Evolutionary conservation across 371 early-diverging fungal species (phyloP).

Genomic region (Coemansia sp.): DNA sequence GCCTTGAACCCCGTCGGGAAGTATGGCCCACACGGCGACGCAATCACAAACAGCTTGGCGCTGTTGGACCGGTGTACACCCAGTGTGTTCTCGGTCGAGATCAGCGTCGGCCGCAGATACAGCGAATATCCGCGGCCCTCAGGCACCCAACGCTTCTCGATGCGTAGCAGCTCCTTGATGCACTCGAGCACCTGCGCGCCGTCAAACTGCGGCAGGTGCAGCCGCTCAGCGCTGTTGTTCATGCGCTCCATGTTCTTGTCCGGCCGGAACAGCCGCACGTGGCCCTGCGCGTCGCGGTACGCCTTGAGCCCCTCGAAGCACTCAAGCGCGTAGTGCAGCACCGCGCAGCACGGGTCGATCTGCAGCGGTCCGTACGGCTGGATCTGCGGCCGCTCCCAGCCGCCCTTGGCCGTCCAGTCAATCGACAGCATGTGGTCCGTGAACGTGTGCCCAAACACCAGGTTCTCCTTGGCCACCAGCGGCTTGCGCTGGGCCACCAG

Average conservation of each 20-base stretch:
- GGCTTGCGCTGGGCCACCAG: slow-evolving; percentile 55
- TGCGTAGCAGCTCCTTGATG: slow-evolving; percentile 79
- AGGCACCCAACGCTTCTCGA: slow-evolving; percentile 89
- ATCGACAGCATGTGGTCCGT: slow-evolving; percentile 90
- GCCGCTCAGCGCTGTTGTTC: slow-evolving; percentile 66
- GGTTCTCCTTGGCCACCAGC: slow-evolving; percentile 73
- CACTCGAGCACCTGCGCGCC: slow-evolving; percentile 73
- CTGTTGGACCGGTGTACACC: slow-evolving; percentile 59
- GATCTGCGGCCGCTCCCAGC: slow-evolving; percentile 74
- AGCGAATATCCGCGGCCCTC: slow-evolving; percentile 88
- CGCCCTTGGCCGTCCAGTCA: slow-evolving; percentile 74
- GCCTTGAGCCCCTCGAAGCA: slow-evolving; percentile 95
- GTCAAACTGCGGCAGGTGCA: slow-evolving; percentile 85
- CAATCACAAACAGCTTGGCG: slow-evolving; percentile 85
- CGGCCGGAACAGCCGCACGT: slow-evolving; percentile 83
- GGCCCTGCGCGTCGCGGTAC: slow-evolving; percentile 80
- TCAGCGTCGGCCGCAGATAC: slow-evolving; percentile 92
- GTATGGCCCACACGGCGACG: slow-evolving; percentile 94
- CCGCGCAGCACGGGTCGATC: slow-evolving; percentile 36
- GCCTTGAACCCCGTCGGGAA: slow-evolving; percentile 71
- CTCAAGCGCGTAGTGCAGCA: slow-evolving; percentile 46
- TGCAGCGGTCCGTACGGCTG: slow-evolving; percentile 74
- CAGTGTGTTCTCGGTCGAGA: slow-evolving; percentile 74
- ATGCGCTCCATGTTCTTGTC: slow-evolving; percentile 91
- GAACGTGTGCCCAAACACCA: slow-evolving; percentile 87